These are phyloP conservation scores for Hordeum marinum DNA, from an alignment of 176 grass and related monocot species.

Conservation along the genomic window DNA sequence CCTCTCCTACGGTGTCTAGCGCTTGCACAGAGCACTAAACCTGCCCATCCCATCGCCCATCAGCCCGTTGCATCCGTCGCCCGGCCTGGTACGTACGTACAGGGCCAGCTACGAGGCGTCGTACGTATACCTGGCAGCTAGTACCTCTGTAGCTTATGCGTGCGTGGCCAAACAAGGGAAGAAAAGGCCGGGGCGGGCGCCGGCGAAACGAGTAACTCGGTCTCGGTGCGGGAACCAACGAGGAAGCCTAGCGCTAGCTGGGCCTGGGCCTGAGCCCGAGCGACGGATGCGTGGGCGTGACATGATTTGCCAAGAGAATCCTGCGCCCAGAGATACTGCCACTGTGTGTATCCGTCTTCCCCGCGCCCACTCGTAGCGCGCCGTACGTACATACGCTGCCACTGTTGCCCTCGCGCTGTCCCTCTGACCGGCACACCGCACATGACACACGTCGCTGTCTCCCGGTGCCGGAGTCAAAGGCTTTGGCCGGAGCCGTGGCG, in stretches of 20 bases:
- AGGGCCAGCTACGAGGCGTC: background rate
- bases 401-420: background rate
- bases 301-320: constrained; percentile 38
- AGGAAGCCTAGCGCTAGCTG: background rate
- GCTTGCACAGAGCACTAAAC: background rate
- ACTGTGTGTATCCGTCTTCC: too few species aligned
- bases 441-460: background rate
- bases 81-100: too few species aligned
- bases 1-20: too few species aligned
- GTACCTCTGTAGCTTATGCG: background rate
- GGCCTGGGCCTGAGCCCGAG: too few species aligned
- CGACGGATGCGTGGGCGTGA: background rate
- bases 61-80: constrained; percentile 9
- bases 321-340: constrained; percentile 33
- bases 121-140: background rate
- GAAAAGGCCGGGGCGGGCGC: constrained; percentile 8
- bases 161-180: constrained; percentile 46
- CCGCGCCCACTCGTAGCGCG: background rate
- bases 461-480: constrained; percentile 12
- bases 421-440: background rate
- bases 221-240: background rate
- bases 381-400: background rate
- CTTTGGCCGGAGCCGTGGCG: background rate
- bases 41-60: background rate
- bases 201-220: background rate